These are phyloP conservation scores for Nicotiana obtusifolia DNA, from an alignment of 257 asterid species.

Conservation along the genomic window DNA sequence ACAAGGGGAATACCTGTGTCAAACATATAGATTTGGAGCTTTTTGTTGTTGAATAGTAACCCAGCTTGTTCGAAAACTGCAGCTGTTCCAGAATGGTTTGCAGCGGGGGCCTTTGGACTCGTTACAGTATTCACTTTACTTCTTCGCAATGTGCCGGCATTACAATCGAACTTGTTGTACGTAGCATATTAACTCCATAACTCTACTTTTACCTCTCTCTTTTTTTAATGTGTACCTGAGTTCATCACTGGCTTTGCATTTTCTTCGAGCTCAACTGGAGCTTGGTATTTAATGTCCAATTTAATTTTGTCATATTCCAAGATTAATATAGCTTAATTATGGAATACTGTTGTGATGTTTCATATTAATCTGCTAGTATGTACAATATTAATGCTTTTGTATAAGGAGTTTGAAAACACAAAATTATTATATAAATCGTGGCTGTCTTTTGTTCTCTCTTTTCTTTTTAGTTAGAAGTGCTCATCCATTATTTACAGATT, in stretches of 20 bases:
- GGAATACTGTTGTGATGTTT: neutral
- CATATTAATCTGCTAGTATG: neutral
- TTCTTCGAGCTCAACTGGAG: neutral
- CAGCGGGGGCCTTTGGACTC: slow-evolving; percentile 91
- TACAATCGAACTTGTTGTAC: slow-evolving; percentile 74
- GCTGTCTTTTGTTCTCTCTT: neutral
- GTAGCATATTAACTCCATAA: slow-evolving; percentile 18
- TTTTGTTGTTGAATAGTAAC: slow-evolving; percentile 1
- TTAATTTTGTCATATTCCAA: neutral
- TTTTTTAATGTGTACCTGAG: neutral
- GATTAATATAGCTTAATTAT: neutral
- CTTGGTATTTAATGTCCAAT: neutral
- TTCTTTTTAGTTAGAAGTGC: neutral
- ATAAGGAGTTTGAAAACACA: neutral
- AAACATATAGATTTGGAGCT: neutral
- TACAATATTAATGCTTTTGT: slow-evolving; percentile 1
- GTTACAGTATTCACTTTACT: slow-evolving; percentile 81
- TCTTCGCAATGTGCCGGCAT: slow-evolving; percentile 85
- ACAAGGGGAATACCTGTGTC: slow-evolving; percentile 1
- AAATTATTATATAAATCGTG: neutral
- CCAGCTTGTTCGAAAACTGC: slow-evolving; percentile 29
- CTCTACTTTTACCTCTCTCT: neutral
- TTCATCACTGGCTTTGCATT: neutral
- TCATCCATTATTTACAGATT: neutral
- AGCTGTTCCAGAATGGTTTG: slow-evolving; percentile 99